Conservation (phyloP, 441 rosid species). For the Populus hybrid region DNA sequence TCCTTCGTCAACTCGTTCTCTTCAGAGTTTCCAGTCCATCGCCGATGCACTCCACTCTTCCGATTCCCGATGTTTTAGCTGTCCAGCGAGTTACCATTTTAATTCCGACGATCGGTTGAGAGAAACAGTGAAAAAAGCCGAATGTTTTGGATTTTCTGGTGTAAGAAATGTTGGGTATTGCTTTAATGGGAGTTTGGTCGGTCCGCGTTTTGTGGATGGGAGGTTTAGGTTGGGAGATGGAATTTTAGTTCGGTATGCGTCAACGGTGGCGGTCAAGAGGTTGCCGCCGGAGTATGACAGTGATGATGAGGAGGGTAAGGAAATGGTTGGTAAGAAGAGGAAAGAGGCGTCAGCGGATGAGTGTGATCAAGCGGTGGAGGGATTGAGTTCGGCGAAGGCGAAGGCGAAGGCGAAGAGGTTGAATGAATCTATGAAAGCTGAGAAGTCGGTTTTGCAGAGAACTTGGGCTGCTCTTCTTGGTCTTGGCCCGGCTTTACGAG, state of each 20-base stretch:
- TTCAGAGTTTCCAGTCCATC: slow-evolving; percentile 34
- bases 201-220: slow-evolving; percentile 32
- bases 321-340: slow-evolving; percentile 42
- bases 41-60: slow-evolving; percentile 19
- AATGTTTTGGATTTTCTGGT: slow-evolving; percentile 29
- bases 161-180: slow-evolving; percentile 25
- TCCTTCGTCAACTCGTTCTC: slow-evolving; percentile 34
- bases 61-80: slow-evolving; percentile 33
- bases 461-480: slow-evolving; percentile 66
- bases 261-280: slow-evolving; percentile 59
- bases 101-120: slow-evolving; percentile 21
- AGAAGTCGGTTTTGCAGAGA: slow-evolving; percentile 50
- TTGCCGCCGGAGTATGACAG: slow-evolving; percentile 28
- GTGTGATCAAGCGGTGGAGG: slow-evolving; percentile 97
- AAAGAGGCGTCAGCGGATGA: slow-evolving; percentile 95
- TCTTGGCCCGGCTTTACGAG: slow-evolving; percentile 91
- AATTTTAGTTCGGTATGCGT: slow-evolving; percentile 40
- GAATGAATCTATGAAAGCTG: slow-evolving; percentile 60
- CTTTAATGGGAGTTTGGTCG: slow-evolving; percentile 28
- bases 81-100: slow-evolving; percentile 16
- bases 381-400: slow-evolving; percentile 75
- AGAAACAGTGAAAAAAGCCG: slow-evolving; percentile 28
- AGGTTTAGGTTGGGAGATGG: slow-evolving; percentile 32
- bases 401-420: slow-evolving; percentile 81
- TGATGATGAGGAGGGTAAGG: slow-evolving; percentile 41